Evolutionary conservation across 2,329 filamentous ascomycete genomes (phyloP), one percentile per base, ranked within the genome.

Genomic region (Scedosporium dehoogii): DNA sequence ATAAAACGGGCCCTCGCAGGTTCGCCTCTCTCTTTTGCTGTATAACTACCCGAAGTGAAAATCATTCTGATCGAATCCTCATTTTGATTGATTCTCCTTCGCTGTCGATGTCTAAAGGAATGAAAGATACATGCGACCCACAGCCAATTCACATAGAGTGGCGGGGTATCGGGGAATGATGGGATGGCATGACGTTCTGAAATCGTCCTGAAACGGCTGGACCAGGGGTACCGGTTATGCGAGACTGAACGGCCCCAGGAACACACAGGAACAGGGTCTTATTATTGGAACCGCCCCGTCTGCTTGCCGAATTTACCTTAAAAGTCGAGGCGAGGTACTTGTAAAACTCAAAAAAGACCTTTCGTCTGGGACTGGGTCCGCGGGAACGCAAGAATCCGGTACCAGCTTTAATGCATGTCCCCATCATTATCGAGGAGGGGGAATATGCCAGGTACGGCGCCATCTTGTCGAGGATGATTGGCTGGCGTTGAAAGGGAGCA

Each of bases 161-260:
- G 18, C 18, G 18, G 16, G 51, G 51, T 55, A 55, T 27, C 23
- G 18, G 7, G 51, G 12, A 14, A 23, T 23, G 51, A 55, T 55
- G 51, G 21, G 51, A 55, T 55, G 18, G 51, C 51, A 55, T 55
- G 51, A 55, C 51, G 51, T 55, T 55, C 51, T 55, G 51, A 55
- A 55, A 55, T 55, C 51, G 23, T 23, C 23, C 51, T 55, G 51
- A 55, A 55, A 55, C 51, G 51, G 12, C 23, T 18, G 12, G 51
- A 55, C 23, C 51, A 55, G 51, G 51, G 51, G 21, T 16, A n/a
- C 29, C 51, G 51, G 23, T 55, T 55, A 55, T 55, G 51, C 51
- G 23, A 55, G 18, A 27, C 18, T 5, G 18, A 55, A 18, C 23
- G 21, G 29, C 33, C 33, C 33, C 33, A 38, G 33, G 33, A 38